These are phyloP conservation scores for Lasiodiplodia citricola DNA, from an alignment of 2,329 filamentous ascomycete species.

Conservation along the genomic window DNA sequence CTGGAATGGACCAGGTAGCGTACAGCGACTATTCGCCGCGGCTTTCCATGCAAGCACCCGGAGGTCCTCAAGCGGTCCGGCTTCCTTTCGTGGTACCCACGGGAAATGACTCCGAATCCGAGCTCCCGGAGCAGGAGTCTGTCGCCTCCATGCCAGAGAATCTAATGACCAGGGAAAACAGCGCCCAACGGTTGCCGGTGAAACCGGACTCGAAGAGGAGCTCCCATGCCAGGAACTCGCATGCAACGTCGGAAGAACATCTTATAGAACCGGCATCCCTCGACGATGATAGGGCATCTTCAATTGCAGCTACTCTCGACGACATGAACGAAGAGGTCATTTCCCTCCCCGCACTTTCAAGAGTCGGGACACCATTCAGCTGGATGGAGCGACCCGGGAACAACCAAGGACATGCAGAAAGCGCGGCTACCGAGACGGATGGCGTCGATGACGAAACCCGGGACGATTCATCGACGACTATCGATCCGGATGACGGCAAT, in stretches of 20 bases:
- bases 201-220: conserved; percentile 11
- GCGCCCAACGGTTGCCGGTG: conserved; percentile 2
- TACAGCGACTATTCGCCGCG: conserved; percentile 15
- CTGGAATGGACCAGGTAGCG: not conserved
- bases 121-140: conserved; percentile 18
- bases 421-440: not conserved
- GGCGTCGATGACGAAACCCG: not conserved
- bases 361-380: conserved; percentile 22
- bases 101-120: conserved; percentile 3
- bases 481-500: not conserved
- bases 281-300: conserved; percentile 52
- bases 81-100: conserved; percentile 20
- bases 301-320: conserved; percentile 61
- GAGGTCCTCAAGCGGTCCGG: not conserved
- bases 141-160: conserved; percentile 16
- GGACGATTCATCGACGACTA: not conserved
- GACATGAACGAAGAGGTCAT: conserved; percentile 61
- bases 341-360: conserved; percentile 39
- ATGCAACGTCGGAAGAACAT: conserved; percentile 10
- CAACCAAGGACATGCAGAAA: not conserved
- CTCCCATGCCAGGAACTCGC: conserved; percentile 1
- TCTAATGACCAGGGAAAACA: conserved; percentile 3
- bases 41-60: not conserved
- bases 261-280: conserved; percentile 41
- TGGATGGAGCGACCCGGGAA: not conserved